These are phyloP conservation scores for Lipomyces mesembrius DNA, from an alignment of 805 yeast species.

Conservation along the genomic window DNA sequence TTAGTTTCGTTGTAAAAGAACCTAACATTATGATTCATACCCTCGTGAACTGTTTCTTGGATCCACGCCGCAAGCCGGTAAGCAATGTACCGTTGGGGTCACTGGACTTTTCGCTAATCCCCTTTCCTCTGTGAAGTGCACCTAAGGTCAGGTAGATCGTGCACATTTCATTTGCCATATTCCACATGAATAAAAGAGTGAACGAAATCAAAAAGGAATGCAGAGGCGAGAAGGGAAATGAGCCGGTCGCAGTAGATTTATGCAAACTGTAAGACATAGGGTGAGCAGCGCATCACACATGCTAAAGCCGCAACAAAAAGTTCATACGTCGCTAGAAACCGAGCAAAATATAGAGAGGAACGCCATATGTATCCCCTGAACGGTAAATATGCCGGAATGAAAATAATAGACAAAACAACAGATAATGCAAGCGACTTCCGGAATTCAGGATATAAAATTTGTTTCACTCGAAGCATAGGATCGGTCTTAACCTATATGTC, in stretches of 20 bases:
- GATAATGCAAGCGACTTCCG: slow-evolving; percentile 3
- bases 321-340: slow-evolving; percentile 16
- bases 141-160: slow-evolving; percentile 47
- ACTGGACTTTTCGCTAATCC: slow-evolving; percentile 41
- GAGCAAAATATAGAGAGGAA: slow-evolving; percentile 13
- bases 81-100: slow-evolving; percentile 48
- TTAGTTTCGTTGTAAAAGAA: background rate
- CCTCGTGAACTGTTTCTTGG: slow-evolving; percentile 39
- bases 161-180: slow-evolving; percentile 41
- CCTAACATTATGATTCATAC: slow-evolving; percentile 4
- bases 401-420: background rate
- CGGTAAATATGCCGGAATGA: slow-evolving; percentile 25
- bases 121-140: slow-evolving; percentile 44
- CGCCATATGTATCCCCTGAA: slow-evolving; percentile 33
- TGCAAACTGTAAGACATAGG: slow-evolving; percentile 29
- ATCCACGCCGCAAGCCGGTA: slow-evolving; percentile 44
- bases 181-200: slow-evolving; percentile 30
- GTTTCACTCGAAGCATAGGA: slow-evolving; percentile 25
- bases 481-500: slow-evolving; percentile 19
- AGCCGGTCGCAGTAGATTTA: slow-evolving; percentile 24
- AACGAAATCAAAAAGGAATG: slow-evolving; percentile 34
- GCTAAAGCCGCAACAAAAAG: background rate
- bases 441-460: background rate
- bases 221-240: slow-evolving; percentile 31
- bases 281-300: background rate